These are phyloP conservation scores for Cyberlindnera maritima DNA, from an alignment of 805 yeast genomes.

Conservation along the genomic window DNA sequence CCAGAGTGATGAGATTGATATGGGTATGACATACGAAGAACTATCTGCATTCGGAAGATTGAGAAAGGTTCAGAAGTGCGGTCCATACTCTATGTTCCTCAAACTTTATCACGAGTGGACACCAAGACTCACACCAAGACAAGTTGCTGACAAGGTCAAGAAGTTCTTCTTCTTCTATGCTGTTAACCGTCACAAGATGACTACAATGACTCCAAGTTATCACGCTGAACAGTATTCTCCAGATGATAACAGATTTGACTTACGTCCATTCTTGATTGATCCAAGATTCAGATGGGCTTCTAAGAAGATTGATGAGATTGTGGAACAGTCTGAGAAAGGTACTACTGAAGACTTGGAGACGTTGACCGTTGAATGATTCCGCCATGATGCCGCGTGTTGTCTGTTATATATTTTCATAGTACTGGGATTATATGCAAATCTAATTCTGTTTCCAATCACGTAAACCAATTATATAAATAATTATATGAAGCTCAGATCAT, in stretches of 20 bases:
- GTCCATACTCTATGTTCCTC: slow-evolving; percentile 93
- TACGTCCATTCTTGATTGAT: slow-evolving; percentile 91
- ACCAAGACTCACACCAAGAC: slow-evolving; percentile 73
- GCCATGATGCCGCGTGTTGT: neutral
- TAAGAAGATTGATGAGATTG: slow-evolving; percentile 80
- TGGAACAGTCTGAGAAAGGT: slow-evolving; percentile 50
- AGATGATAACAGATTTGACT: slow-evolving; percentile 94
- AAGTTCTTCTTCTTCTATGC: slow-evolving; percentile 92
- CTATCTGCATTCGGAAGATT: slow-evolving; percentile 85
- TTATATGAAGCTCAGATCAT: too few species aligned
- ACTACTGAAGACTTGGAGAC: slow-evolving; percentile 32
- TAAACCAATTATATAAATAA: too few species aligned
- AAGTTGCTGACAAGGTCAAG: slow-evolving; percentile 90
- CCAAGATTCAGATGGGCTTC: slow-evolving; percentile 91
- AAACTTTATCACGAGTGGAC: slow-evolving; percentile 92
- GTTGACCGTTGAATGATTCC: slow-evolving; percentile 44
- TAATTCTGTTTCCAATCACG: too few species aligned
- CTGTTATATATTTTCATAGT: neutral
- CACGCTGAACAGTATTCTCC: slow-evolving; percentile 99
- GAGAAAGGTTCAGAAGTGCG: slow-evolving; percentile 91
- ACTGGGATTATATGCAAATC: too few species aligned
- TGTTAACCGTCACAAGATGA: slow-evolving; percentile 93
- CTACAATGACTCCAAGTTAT: slow-evolving; percentile 94
- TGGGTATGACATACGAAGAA: slow-evolving; percentile 98
- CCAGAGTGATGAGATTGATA: slow-evolving; percentile 94